Percentiles rank a stretch among this genome's conserved stretches.
phyloP scores from a whole-genome alignment of 163 green algal species.

The Chloroidium sp. region DNA sequence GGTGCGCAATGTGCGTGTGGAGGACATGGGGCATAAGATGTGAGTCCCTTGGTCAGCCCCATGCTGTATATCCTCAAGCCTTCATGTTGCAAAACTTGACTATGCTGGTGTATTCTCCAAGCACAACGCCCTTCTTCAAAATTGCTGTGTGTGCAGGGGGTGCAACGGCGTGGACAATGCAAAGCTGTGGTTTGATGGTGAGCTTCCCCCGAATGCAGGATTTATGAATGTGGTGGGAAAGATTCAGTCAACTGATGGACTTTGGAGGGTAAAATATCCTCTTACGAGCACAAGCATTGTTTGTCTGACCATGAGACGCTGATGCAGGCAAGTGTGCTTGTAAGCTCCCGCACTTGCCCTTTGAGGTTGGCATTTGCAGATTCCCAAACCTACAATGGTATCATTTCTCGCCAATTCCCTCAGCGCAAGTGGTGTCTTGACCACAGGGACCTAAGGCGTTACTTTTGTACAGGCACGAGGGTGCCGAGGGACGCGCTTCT shows the following conservation, averaged over 20 bases:
- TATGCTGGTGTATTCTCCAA: background rate
- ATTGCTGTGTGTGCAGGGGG: slow-evolving; percentile 13
- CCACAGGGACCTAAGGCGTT: background rate
- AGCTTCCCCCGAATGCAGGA: background rate
- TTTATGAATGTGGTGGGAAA: background rate
- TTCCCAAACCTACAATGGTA: too few species aligned
- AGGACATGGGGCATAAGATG: slow-evolving; percentile 96
- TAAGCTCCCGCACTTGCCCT: too few species aligned
- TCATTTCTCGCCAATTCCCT: too few species aligned
- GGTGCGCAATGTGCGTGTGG: slow-evolving; percentile 61
- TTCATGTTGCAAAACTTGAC: background rate
- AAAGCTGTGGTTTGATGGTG: slow-evolving; percentile 78
- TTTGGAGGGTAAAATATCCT: background rate
- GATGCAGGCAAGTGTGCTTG: too few species aligned
- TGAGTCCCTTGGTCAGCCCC: background rate
- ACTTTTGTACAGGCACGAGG: slow-evolving; percentile 41
- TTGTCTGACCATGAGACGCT: too few species aligned
- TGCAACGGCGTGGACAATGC: slow-evolving; percentile 92
- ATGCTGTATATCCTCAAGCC: background rate
- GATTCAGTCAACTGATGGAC: too few species aligned
- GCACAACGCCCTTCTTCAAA: slow-evolving; percentile 6
- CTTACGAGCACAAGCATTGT: background rate
- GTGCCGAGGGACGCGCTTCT: slow-evolving; percentile 73
- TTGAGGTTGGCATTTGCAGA: too few species aligned
- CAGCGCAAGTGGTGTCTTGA: too few species aligned